Base-by-base conservation (phyloP, 208 protist species). In the Leptomonas pyrrhocoris region DNA sequence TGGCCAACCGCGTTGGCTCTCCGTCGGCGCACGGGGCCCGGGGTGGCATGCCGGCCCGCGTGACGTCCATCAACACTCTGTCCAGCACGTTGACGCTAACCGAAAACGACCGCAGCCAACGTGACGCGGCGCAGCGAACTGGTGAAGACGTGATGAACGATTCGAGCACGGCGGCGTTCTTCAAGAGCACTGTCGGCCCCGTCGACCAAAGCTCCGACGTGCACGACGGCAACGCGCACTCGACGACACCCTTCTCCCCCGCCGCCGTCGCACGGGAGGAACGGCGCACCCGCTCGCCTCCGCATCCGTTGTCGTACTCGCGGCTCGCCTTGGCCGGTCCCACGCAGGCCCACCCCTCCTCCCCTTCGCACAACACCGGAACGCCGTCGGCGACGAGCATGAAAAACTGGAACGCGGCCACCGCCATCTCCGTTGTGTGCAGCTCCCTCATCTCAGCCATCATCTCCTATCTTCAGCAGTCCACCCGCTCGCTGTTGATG, bases 391-490 rank as follows among this genome's bases (percentile, higher is more conserved):
- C 40, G 36, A n/a, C 45, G 25, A n/a, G 42, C 40, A 60, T 27
- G 62, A 11, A 45, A 15, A 56, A 60, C 54, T 60, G 49, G 38
- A 53, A 51, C 28, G 62, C 38, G 19, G 58, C 56, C 21, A 73
- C 67, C 18, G 77, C 76, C 53, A 78, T 89, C n/a, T 81, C 83
- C 5, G 64, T 75, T 7, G 53, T 86, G 28, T 78, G 89, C 43
- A 88, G 85, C 70, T 67, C 86, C 18, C 62, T 92, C 23, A 71
- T 95, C n/a, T 79, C 77, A 59, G 42, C 73, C 45, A 62, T 91
- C 40, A 60, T 92, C 15, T 68, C 75, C 36, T 72, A 81, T 19
- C 60, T 89, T 45, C 85, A 89, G 65, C 70, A 79, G 48, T 80
- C 74, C 36, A 73, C 80, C 15, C 63, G 74, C 40, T 59, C 63